phyloP scores from a whole-genome alignment of 768 basidiomycete species.

The Tricholoma bakamatsutake region DNA sequence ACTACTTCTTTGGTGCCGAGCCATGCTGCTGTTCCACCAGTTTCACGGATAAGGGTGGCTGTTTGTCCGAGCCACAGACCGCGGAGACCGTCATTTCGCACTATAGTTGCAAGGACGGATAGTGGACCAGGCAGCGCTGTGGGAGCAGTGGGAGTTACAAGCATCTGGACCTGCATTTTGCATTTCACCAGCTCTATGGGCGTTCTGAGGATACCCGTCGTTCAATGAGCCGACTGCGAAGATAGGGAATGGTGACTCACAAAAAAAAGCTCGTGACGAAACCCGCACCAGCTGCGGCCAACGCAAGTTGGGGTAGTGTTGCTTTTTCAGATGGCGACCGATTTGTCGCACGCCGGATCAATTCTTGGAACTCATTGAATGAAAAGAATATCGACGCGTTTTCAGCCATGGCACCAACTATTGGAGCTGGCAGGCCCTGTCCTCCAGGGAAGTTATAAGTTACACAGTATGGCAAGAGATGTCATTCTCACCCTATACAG shows the following conservation, averaged over 20 bases:
- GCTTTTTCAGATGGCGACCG: constrained; percentile 36
- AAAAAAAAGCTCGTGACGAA: constrained; percentile 81
- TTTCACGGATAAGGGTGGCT: constrained; percentile 89
- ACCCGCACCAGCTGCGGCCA: constrained; percentile 88
- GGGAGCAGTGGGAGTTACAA: constrained; percentile 25
- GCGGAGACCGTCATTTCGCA: constrained; percentile 63
- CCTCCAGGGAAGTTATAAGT: background rate
- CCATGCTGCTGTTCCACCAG: constrained; percentile 89
- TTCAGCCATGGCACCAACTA: constrained; percentile 89
- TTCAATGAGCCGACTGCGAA: constrained; percentile 1
- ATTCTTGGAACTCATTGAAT: constrained; percentile 70
- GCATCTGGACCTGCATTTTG: constrained; percentile 96
- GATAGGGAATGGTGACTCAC: constrained; percentile 36
- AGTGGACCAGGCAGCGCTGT: constrained; percentile 65
- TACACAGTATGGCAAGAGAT: background rate
- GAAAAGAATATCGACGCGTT: constrained; percentile 85
- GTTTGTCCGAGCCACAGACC: constrained; percentile 98
- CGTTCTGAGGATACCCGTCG: constrained; percentile 43
- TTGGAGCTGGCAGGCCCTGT: constrained; percentile 86
- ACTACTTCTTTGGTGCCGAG: constrained; percentile 84
- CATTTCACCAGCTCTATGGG: constrained; percentile 95
- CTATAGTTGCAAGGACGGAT: constrained; percentile 53
- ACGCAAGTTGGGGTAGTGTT: constrained; percentile 54
- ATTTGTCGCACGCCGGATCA: constrained; percentile 36
- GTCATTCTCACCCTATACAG: constrained; percentile 70